Evolutionary conservation across 305 asterid genomes (phyloP).

Genomic region (Fraxinus ornus): DNA sequence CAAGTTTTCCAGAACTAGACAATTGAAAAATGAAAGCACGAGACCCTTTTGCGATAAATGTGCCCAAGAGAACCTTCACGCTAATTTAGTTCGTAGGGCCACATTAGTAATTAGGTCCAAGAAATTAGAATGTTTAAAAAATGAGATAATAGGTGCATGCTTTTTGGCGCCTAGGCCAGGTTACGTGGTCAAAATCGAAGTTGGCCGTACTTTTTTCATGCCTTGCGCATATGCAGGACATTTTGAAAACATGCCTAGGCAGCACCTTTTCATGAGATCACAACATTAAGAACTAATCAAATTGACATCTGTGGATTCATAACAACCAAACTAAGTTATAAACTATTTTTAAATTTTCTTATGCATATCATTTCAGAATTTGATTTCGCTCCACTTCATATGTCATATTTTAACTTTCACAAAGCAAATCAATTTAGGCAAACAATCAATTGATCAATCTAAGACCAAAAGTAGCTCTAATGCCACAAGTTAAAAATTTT

Average conservation of each 20-base stretch:
- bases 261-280: neutral
- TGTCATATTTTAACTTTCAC: neutral
- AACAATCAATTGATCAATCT: neutral
- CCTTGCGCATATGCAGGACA: neutral
- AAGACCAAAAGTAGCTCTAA: neutral
- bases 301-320: neutral
- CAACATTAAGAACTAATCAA: neutral
- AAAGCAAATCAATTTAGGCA: neutral
- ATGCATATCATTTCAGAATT: neutral
- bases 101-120: too few relatives aligned
- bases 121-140: too few relatives aligned
- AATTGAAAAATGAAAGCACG: too few relatives aligned
- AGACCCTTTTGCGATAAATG: too few relatives aligned
- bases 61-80: too few relatives aligned
- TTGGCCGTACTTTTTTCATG: too few relatives aligned
- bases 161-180: too few relatives aligned
- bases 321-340: neutral
- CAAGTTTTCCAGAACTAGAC: too few relatives aligned
- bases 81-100: too few relatives aligned
- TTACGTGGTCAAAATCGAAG: too few relatives aligned
- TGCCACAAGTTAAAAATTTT: neutral
- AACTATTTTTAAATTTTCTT: neutral
- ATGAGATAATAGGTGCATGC: too few relatives aligned
- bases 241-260: neutral
- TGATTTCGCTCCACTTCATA: neutral